A percentile compares a stretch with the other conserved stretches of the same genome.
These are phyloP conservation scores for Venturia carpophila DNA, from an alignment of 2,329 filamentous ascomycete species.

Conservation along the genomic window DNA sequence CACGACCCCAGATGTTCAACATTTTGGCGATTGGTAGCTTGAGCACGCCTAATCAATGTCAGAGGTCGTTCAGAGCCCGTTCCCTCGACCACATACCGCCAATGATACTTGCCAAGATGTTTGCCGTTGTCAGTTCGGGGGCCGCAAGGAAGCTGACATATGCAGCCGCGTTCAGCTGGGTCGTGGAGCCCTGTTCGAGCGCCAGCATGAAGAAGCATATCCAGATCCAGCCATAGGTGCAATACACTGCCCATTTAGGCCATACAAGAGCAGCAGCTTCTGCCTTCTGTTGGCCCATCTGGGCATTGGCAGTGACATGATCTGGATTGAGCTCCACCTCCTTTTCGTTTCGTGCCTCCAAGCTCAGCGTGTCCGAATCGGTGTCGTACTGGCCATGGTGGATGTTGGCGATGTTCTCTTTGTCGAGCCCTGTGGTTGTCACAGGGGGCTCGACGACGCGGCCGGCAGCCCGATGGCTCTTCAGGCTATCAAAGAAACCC, in stretches of 20 bases:
- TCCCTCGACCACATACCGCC: slow-evolving; percentile 16
- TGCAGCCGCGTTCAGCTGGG: slow-evolving; percentile 26
- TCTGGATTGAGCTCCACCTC: slow-evolving; percentile 27
- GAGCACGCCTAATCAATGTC: slow-evolving; percentile 41
- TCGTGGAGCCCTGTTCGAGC: slow-evolving; percentile 27
- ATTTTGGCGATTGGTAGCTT: slow-evolving; percentile 61
- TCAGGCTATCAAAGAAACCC: background rate
- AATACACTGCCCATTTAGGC: slow-evolving; percentile 24
- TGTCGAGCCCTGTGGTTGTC: background rate
- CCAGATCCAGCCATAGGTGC: slow-evolving; percentile 28
- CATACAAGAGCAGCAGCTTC: slow-evolving; percentile 28
- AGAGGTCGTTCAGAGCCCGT: background rate
- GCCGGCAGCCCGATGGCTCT: background rate
- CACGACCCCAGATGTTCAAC: slow-evolving; percentile 59
- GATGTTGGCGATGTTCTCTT: background rate
- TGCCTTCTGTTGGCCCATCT: slow-evolving; percentile 27
- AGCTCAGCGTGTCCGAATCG: slow-evolving; percentile 23
- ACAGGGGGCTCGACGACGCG: background rate
- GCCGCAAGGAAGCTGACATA: slow-evolving; percentile 27
- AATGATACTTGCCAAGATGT: slow-evolving; percentile 21
- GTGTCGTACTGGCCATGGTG: slow-evolving; percentile 15
- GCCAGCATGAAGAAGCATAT: slow-evolving; percentile 32
- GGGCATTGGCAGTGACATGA: slow-evolving; percentile 25
- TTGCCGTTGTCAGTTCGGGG: slow-evolving; percentile 21
- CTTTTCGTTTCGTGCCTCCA: slow-evolving; percentile 28